Base-by-base conservation (phyloP, 2,329 filamentous ascomycete genomes). In the Thelonectria rubi region DNA sequence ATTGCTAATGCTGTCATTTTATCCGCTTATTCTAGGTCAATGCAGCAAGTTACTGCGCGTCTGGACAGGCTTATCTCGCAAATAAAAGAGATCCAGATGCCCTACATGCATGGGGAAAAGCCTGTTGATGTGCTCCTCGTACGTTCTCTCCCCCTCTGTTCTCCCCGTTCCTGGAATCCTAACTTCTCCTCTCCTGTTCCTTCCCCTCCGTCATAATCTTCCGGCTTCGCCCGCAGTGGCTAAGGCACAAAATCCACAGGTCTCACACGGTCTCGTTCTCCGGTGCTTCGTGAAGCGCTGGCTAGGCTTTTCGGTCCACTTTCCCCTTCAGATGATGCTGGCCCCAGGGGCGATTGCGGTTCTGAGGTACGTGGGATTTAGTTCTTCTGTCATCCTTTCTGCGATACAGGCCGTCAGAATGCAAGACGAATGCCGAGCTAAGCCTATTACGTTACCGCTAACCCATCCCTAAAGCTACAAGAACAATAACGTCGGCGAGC, bases 231-330 rank as follows among this genome's bases (percentile, higher is more conserved):
- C n/a, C n/a, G n/a, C n/a, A n/a, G n/a, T n/a, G n/a, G n/a, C n/a
- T n/a, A n/a, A n/a, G n/a, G n/a, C n/a, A n/a, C n/a, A n/a, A n/a
- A n/a, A n/a, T n/a, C n/a, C n/a, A n/a, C n/a, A 74, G 53, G 74
- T 80, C 26, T 75, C 80, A 1, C 79, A 82, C 61, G 80, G 80
- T 9, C 79, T 77, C 64, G 74, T 82, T 17, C 75, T 83, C 5
- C 77, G 81, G 26, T 78, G 76, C 4, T 82, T 83, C 60, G 75
- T 77, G 3, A 82, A 81, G 69, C 69, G 81, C 9, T 83, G 81
- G 81, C 61, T 83, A 47, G 72, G 73, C 4, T 78, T 77, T 62
- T 69, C 77, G 1, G 63, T 82, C 63, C 77, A 77, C n/a, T 75
- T 76, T 40, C 70, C 73, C 5, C 62, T 82, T 20, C 67, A 74